Percentiles rank a stretch among this genome's conserved stretches.
Conservation (phyloP, 352 stramenopile genomes). For the Phytophthora brassicae region DNA sequence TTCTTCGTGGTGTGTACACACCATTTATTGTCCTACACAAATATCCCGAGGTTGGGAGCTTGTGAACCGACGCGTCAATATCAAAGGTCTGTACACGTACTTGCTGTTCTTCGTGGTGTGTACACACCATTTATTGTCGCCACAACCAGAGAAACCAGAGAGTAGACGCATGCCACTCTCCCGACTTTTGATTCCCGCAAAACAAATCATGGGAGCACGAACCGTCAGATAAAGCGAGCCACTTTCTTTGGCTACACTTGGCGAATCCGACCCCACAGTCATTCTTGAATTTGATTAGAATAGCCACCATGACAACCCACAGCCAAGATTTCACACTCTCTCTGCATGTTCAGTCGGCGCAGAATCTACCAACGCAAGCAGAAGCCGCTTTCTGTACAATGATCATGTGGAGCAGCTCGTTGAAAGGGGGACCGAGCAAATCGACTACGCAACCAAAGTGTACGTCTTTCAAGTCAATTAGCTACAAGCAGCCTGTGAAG, state of each 20-base stretch:
- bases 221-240: background rate
- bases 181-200: background rate
- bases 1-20: too few relatives aligned
- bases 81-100: background rate
- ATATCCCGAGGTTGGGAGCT: slow-evolving; percentile 1
- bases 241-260: slow-evolving; percentile 27
- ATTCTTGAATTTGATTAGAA: slow-evolving; percentile 10
- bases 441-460: slow-evolving; percentile 16
- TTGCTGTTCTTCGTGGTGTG: too few relatives aligned
- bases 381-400: slow-evolving; percentile 21
- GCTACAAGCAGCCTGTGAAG: background rate
- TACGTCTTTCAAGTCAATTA: slow-evolving; percentile 8
- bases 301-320: slow-evolving; percentile 8
- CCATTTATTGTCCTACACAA: slow-evolving; percentile 16
- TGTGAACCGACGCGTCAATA: background rate
- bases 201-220: background rate
- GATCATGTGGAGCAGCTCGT: slow-evolving; percentile 20
- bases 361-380: slow-evolving; percentile 6
- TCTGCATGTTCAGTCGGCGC: slow-evolving; percentile 14
- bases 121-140: too few relatives aligned
- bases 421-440: background rate
- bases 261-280: background rate
- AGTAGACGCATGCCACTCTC: slow-evolving; percentile 13
- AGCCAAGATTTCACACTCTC: slow-evolving; percentile 12
- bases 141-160: too few relatives aligned